Conservation (phyloP, 2,329 filamentous ascomycete species). For the Basipetospora chlamydospora region DNA sequence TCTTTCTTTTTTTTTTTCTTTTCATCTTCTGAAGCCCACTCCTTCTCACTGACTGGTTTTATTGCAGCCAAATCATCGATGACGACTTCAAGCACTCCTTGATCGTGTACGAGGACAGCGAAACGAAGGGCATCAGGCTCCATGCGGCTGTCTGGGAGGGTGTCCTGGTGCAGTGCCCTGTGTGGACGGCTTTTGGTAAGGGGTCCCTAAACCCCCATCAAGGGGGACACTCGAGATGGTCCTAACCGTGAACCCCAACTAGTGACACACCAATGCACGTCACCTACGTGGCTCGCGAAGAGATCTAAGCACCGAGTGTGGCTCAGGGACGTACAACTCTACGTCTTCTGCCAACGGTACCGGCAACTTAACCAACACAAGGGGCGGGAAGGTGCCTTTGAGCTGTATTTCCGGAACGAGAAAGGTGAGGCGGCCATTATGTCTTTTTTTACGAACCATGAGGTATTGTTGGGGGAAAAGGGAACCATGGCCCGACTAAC, state of each 20-base stretch:
- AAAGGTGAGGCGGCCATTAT: slow-evolving; percentile 18
- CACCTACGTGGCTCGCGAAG: slow-evolving; percentile 34
- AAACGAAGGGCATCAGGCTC: slow-evolving; percentile 34
- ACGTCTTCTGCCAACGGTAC: slow-evolving; percentile 45
- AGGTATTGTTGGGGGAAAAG: too few species aligned
- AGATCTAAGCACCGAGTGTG: slow-evolving; percentile 31
- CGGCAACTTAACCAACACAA: slow-evolving; percentile 35
- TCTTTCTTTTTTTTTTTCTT: not conserved
- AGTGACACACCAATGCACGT: slow-evolving; percentile 39
- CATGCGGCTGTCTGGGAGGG: slow-evolving; percentile 43
- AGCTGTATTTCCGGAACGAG: slow-evolving; percentile 32
- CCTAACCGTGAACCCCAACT: not conserved
- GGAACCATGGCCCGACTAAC: too few species aligned
- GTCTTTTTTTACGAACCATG: too few species aligned
- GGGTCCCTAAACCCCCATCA: not conserved
- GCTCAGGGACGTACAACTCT: slow-evolving; percentile 39
- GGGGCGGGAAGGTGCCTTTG: slow-evolving; percentile 31
- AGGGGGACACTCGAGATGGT: not conserved
- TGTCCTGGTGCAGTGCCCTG: slow-evolving; percentile 36
- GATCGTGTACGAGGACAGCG: slow-evolving; percentile 35
- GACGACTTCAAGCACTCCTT: slow-evolving; percentile 39
- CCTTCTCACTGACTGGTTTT: not conserved
- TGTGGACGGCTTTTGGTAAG: slow-evolving; percentile 51
- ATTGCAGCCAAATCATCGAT: slow-evolving; percentile 37
- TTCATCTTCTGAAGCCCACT: too few species aligned